Base-by-base conservation (phyloP, 495 filamentous ascomycete species). In the Xylaria bambusicola region DNA sequence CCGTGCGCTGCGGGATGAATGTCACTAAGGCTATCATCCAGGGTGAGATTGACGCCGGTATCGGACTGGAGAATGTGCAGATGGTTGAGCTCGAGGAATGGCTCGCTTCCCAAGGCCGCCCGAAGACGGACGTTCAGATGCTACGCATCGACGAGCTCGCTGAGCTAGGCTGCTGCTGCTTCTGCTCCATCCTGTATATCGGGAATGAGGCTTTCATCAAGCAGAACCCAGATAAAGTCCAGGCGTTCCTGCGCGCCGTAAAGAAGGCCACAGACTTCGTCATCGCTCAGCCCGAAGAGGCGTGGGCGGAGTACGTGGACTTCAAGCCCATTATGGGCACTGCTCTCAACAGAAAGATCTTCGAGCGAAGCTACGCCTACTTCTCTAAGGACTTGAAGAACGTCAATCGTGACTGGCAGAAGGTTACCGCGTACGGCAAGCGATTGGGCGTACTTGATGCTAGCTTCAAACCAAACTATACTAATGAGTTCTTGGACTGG, bases 11-110 rank as follows among this genome's bases (percentile, higher is more conserved):
- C 36, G 74, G 77, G 26, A 80, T 80, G 77, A 77, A 80, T 54
- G 72, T 80, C 26, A 66, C 61, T 35, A 66, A 71, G 63, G 72
- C 85, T 50, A 87, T 88, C 65, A 88, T 86, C 71, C 76, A 79
- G 55, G 84, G 84, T 50, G 76, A 77, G 31, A 88, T 88, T 65
- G 81, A 88, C 69, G 86, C 86, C 31, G 86, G 86, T 18, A 88
- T 88, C 66, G 86, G 86, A 27, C 80, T 88, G 12, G 86, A 88
- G 75, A 88, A 88, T 65, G 86, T 88, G 10, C 86, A 88, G 67
- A 88, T 88, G 86, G 86, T 88, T 49, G 86, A 89, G 72, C 74
- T 89, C 12, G 84, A 85, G 70, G 85, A 88, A 59, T 88, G 86
- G 86, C 80, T 88, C 24, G 79, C 77, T 17, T 38, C 73, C 17